Base-by-base conservation (phyloP, 2,329 filamentous ascomycete genomes). In the Fusarium irregulare region DNA sequence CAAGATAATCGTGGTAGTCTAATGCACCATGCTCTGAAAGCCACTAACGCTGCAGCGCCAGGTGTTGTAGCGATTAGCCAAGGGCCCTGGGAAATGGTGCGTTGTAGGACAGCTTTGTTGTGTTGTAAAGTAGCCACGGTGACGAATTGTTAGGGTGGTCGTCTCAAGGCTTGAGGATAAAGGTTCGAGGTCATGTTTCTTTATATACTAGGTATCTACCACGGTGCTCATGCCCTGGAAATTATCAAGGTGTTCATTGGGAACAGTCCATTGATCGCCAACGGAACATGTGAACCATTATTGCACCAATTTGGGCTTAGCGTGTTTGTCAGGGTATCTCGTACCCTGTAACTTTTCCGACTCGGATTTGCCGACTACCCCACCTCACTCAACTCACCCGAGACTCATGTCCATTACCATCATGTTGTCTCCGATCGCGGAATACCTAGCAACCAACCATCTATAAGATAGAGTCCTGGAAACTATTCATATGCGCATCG, bases 161-260 rank as follows among this genome's bases (percentile, higher is more conserved):
- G 16, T 9, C 16, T 18, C 0, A 1, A 10, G 3, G 3, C 0
- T 10, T 37, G 32, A 1, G 32, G 2, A 37, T 5, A 37, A 37
- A 37, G 32, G 1, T 5, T 18, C 3, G 32, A 37, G 32, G 8
- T 1, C 16, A 37, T 37, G 16, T 37, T 37, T 21, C 4, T 5
- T 21, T 21, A 21, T 21, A 21, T 21, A 21, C 21, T 11, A 1
- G 2, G 18, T 37, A 37, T 37, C 18, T 37, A 16, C 32, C 32
- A 2, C 32, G 6, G 9, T 11, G 6, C 16, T n/a, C 0, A 11
- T 11, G 32, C 4, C 32, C 16, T 37, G 32, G 16, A 37, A 37
- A 9, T 6, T n/a, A 3, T 5, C 32, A 37, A 1, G 32, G 32
- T 16, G 6, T 34, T 1, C 32, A 37, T 37, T 6, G 16, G 4